Conservation (phyloP, 768 basidiomycete species). For the Mycena haematopus region DNA sequence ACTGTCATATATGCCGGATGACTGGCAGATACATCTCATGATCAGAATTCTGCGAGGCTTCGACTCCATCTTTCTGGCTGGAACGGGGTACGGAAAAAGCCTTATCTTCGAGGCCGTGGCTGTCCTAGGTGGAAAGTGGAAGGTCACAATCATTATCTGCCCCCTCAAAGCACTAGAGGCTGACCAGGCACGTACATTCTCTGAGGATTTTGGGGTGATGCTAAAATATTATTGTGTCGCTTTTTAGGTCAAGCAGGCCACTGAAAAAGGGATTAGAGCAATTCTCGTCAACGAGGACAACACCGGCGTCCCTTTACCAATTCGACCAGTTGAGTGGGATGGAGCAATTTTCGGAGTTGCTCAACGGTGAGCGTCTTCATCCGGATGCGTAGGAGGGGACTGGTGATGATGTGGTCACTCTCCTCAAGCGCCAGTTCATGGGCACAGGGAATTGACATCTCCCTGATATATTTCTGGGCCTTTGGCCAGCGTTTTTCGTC, state of each 20-base stretch:
- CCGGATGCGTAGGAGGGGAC: slow-evolving; percentile 4
- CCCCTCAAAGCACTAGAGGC: slow-evolving; percentile 39
- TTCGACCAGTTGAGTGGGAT: slow-evolving; percentile 2
- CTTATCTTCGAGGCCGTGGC: slow-evolving; percentile 37
- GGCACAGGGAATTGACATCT: slow-evolving; percentile 6
- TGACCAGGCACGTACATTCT: slow-evolving; percentile 35
- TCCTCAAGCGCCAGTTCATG: slow-evolving; percentile 19
- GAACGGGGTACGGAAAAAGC: slow-evolving; percentile 37
- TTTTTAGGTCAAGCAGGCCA: background rate
- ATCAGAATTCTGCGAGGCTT: slow-evolving; percentile 13
- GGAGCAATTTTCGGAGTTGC: slow-evolving; percentile 4
- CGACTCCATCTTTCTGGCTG: slow-evolving; percentile 32
- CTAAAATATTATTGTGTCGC: background rate
- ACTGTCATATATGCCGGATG: background rate
- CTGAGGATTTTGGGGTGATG: background rate
- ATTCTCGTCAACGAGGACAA: background rate
- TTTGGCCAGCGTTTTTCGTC: background rate
- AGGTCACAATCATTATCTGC: slow-evolving; percentile 34
- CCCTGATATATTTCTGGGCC: slow-evolving; percentile 12
- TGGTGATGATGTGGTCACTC: slow-evolving; percentile 16
- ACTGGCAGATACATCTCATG: background rate
- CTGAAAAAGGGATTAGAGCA: background rate
- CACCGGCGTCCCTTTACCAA: background rate
- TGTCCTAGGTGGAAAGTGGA: slow-evolving; percentile 25
- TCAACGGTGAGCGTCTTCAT: slow-evolving; percentile 10